phyloP scores from a whole-genome alignment of 768 basidiomycete genomes.

The Asterophora lycoperdoides region DNA sequence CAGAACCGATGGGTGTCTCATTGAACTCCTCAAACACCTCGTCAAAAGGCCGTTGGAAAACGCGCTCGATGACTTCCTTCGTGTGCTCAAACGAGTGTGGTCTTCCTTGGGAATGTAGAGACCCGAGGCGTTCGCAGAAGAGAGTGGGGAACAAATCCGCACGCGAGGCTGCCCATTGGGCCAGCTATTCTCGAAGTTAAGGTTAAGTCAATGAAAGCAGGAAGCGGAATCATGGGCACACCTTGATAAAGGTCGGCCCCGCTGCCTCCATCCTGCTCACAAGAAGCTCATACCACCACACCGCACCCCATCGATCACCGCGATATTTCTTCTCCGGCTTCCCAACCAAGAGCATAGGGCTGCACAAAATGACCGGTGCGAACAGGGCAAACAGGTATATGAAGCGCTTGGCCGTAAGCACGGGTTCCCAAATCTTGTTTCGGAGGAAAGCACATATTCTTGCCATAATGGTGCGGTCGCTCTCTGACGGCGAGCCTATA shows the following conservation, averaged over 20 bases:
- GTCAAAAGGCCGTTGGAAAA: constrained; percentile 79
- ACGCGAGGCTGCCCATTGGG: constrained; percentile 97
- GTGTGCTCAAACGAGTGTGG: constrained; percentile 82
- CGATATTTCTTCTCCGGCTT: constrained; percentile 47
- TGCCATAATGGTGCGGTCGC: constrained; percentile 40
- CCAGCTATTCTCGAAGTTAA: constrained; percentile 51
- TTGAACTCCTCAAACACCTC: constrained; percentile 92
- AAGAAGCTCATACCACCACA: constrained; percentile 96
- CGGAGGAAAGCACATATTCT: constrained; percentile 47
- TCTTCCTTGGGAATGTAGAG: constrained; percentile 83
- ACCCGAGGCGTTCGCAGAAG: constrained; percentile 80
- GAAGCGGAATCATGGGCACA: constrained; percentile 23
- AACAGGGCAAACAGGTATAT: constrained; percentile 80
- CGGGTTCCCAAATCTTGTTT: constrained; percentile 72
- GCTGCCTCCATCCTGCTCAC: constrained; percentile 89
- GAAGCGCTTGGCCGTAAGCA: constrained; percentile 81
- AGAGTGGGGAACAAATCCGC: constrained; percentile 87
- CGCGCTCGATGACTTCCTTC: constrained; percentile 71
- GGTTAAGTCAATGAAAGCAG: constrained; percentile 2
- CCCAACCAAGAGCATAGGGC: constrained; percentile 80
- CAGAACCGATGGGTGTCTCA: constrained; percentile 86
- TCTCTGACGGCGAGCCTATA: constrained; percentile 70
- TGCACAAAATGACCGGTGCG: constrained; percentile 76
- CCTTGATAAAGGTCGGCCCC: constrained; percentile 97
- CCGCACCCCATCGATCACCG: constrained; percentile 86